A percentile compares a stretch with the other conserved stretches of the same genome.
These are phyloP conservation scores for Mycena maculata DNA, from an alignment of 768 basidiomycete genomes.

Conservation along the genomic window DNA sequence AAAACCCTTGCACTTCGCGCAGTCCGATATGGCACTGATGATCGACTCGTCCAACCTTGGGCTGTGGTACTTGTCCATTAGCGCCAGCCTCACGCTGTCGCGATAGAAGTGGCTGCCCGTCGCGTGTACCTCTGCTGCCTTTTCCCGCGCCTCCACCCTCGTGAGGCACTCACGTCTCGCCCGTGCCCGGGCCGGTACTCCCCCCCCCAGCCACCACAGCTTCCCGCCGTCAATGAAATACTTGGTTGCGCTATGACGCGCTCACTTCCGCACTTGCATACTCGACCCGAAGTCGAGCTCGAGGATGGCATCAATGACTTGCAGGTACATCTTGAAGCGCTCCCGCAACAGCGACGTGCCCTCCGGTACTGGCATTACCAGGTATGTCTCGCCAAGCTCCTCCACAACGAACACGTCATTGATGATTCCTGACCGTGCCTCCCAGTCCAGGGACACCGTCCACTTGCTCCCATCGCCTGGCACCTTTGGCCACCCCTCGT, in stretches of 20 bases:
- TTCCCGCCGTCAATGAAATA: conserved; percentile 27
- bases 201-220: conserved; percentile 29
- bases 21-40: conserved; percentile 35
- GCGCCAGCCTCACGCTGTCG: conserved; percentile 34
- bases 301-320: conserved; percentile 20
- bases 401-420: conserved; percentile 21
- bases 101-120: conserved; percentile 38
- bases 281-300: conserved; percentile 25
- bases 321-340: conserved; percentile 26
- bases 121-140: conserved; percentile 13
- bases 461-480: not conserved
- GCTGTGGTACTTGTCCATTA: conserved; percentile 33
- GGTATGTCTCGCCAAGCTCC: not conserved
- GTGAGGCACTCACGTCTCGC: conserved; percentile 19
- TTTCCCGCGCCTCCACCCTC: conserved; percentile 10
- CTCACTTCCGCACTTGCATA: not conserved
- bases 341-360: conserved; percentile 6
- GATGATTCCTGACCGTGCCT: conserved; percentile 26
- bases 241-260: conserved; percentile 7
- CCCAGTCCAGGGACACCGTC: conserved; percentile 37
- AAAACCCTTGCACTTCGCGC: conserved; percentile 42
- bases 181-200: not conserved
- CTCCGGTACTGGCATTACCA: conserved; percentile 4
- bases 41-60: conserved; percentile 39
- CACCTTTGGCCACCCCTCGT: conserved; percentile 15